These are phyloP conservation scores for Ophiostoma himal-ulmi DNA, from an alignment of 2,329 filamentous ascomycete species.

Conservation along the genomic window DNA sequence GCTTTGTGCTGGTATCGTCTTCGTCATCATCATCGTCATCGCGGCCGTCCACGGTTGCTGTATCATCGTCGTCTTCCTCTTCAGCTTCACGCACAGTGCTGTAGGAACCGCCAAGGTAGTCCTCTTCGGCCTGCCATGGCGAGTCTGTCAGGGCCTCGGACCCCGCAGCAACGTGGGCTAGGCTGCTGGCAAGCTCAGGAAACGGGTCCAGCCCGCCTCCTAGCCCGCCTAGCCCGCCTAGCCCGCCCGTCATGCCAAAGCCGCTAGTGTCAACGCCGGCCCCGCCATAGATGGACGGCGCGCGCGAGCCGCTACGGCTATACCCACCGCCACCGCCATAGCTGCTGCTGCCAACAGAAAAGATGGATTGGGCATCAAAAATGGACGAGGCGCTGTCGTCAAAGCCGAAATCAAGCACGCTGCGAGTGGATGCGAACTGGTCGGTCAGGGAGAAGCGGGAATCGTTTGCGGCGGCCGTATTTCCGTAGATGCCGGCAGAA, in stretches of 20 bases:
- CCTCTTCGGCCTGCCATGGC: conserved; percentile 22
- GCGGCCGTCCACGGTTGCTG: conserved; percentile 22
- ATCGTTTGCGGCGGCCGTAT: conserved; percentile 33
- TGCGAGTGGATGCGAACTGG: conserved; percentile 44
- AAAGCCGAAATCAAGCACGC: conserved; percentile 44
- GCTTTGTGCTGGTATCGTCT: conserved; percentile 16
- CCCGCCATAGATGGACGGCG: conserved; percentile 11
- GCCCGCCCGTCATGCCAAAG: not conserved
- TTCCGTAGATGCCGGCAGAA: conserved; percentile 21
- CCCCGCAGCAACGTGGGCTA: not conserved
- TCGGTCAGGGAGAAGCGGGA: conserved; percentile 45
- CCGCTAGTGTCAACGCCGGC: conserved; percentile 4
- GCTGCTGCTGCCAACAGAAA: conserved; percentile 21
- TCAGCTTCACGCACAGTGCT: conserved; percentile 24
- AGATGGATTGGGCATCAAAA: conserved; percentile 31
- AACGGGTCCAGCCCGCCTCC: conserved; percentile 18
- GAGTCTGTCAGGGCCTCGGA: conserved; percentile 12
- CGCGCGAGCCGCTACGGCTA: conserved; percentile 6
- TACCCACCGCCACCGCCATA: conserved; percentile 8
- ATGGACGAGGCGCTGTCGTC: conserved; percentile 42
- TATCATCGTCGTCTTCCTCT: conserved; percentile 24
- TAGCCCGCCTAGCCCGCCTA: conserved; percentile 4
- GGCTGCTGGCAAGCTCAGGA: conserved; percentile 16
- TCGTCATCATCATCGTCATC: conserved; percentile 27
- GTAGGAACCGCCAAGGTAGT: conserved; percentile 22